phyloP scores from a whole-genome alignment of 805 yeast species.

The Candida tibetensis region DNA sequence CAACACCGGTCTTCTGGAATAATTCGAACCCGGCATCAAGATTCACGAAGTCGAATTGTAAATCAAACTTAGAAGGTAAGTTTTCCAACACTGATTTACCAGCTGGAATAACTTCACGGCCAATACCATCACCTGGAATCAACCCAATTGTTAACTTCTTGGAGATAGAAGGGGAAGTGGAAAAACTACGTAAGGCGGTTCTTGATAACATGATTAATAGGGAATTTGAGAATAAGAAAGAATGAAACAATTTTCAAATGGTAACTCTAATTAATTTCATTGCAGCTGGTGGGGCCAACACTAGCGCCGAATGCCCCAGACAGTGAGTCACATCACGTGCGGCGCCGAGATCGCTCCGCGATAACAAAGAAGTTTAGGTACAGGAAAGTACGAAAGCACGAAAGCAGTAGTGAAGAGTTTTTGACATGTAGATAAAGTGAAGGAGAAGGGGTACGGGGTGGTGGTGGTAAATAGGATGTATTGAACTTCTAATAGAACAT shows the following conservation, averaged over 20 bases:
- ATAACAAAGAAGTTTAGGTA: too few relatives aligned
- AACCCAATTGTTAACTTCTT: conserved; percentile 52
- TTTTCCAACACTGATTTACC: conserved; percentile 85
- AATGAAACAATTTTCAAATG: background rate
- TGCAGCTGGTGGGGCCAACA: background rate
- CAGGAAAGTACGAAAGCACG: too few relatives aligned
- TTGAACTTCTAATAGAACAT: too few relatives aligned
- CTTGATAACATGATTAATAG: conserved; percentile 17
- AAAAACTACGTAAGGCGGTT: conserved; percentile 28
- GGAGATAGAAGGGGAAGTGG: conserved; percentile 28
- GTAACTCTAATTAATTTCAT: too few relatives aligned
- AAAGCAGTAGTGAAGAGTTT: too few relatives aligned
- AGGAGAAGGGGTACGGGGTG: too few relatives aligned
- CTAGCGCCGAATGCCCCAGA: background rate
- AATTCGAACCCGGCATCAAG: conserved; percentile 93
- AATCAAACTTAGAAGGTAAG: conserved; percentile 70
- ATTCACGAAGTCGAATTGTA: conserved; percentile 81
- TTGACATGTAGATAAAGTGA: too few relatives aligned
- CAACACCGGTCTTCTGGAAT: conserved; percentile 92
- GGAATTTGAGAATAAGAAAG: background rate
- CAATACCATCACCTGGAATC: conserved; percentile 98
- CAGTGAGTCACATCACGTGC: conserved; percentile 10
- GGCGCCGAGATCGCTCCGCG: background rate
- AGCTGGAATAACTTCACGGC: conserved; percentile 96
- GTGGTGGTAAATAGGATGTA: too few relatives aligned